A percentile compares a stretch with the other conserved stretches of the same genome.
These are phyloP conservation scores for Petunia secreta DNA, from an alignment of 257 asterid species.

Conservation along the genomic window DNA sequence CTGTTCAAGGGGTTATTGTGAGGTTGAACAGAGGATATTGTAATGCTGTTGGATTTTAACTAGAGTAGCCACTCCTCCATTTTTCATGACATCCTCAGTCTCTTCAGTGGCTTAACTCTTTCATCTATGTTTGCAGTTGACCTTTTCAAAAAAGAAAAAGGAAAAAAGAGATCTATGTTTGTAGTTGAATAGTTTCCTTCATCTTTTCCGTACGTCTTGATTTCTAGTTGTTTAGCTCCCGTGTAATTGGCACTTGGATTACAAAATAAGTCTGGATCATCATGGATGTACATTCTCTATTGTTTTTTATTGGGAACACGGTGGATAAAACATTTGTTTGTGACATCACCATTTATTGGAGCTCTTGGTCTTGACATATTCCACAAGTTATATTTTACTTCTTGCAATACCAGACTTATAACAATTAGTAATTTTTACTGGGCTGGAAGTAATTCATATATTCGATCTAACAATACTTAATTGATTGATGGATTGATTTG, in stretches of 20 bases:
- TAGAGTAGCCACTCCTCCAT: neutral
- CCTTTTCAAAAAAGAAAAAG: neutral
- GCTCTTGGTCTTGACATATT: neutral
- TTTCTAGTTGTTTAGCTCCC: constrained; percentile 16
- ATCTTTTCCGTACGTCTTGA: neutral
- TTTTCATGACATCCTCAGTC: constrained; percentile 19
- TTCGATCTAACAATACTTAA: neutral
- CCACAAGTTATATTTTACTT: neutral
- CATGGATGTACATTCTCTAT: neutral
- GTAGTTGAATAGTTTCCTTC: neutral
- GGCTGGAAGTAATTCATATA: neutral
- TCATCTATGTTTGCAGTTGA: constrained; percentile 16
- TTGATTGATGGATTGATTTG: neutral
- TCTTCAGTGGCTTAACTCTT: neutral
- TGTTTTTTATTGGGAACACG: neutral
- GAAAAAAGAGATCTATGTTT: constrained; percentile 13
- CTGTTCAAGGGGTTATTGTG: neutral
- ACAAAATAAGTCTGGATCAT: constrained; percentile 1
- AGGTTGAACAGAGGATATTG: neutral
- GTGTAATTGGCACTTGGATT: neutral
- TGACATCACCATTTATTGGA: constrained; percentile 3
- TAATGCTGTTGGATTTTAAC: neutral
- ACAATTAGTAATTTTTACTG: neutral
- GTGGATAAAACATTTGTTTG: neutral
- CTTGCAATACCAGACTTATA: neutral